phyloP scores from a whole-genome alignment of 208 protist species.

The Acanthamoeba lugdunensis region DNA sequence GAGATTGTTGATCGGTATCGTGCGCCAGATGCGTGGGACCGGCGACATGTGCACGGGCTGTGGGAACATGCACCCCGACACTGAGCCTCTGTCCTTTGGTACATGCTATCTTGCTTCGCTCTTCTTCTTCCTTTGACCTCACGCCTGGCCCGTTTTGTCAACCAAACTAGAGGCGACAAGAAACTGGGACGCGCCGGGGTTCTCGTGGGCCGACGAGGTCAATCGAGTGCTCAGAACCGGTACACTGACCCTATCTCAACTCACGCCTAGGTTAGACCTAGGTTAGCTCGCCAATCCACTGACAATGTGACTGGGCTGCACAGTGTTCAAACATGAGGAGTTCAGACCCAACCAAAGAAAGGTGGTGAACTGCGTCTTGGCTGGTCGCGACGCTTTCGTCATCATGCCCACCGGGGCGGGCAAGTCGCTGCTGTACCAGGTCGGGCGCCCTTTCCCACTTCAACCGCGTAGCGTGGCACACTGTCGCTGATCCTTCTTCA shows the following conservation, averaged over 20 bases:
- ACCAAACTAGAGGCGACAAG: background rate
- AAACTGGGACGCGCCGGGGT: background rate
- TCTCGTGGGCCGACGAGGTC: background rate
- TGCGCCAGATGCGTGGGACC: background rate
- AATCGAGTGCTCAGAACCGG: background rate
- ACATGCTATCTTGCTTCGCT: background rate
- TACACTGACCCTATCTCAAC: background rate
- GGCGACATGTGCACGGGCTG: background rate
- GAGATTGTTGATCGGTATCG: background rate
- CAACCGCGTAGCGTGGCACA: no score
- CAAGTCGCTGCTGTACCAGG: conserved; percentile 87
- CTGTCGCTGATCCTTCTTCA: no score
- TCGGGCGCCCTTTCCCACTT: background rate
- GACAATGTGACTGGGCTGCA: background rate
- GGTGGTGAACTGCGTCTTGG: conserved; percentile 94
- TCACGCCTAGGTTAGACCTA: background rate
- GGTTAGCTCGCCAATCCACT: background rate
- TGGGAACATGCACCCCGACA: background rate
- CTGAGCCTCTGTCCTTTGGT: conserved; percentile 4
- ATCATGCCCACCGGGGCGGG: conserved; percentile 89
- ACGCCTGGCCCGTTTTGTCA: background rate
- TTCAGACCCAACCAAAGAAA: conserved; percentile 93
- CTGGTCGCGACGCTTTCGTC: conserved; percentile 93
- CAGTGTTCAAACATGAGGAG: conserved; percentile 78
- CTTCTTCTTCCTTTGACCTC: background rate